phyloP scores from a whole-genome alignment of 2,329 filamentous ascomycete genomes.

The Colletotrichum viniferum region DNA sequence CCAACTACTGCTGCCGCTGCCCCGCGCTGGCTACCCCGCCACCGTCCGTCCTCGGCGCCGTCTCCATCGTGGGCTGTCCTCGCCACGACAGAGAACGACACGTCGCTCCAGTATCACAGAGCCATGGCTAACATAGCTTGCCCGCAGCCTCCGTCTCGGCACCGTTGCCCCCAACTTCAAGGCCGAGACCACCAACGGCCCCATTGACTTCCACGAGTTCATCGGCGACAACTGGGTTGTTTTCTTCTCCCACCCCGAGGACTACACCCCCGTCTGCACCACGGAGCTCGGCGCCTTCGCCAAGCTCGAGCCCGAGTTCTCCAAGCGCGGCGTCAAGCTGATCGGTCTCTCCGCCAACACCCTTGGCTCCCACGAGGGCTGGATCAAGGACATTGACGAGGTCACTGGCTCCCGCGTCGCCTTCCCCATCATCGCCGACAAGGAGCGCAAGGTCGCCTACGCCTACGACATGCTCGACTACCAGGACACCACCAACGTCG shows the following conservation, averaged over 20 bases:
- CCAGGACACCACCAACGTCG: constrained; percentile 82
- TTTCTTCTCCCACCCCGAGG: constrained; percentile 84
- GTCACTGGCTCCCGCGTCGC: constrained; percentile 71
- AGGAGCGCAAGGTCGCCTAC: constrained; percentile 76
- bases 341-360: constrained; percentile 91
- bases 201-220: constrained; percentile 84
- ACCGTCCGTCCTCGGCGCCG: not conserved
- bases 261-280: constrained; percentile 95
- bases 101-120: not conserved
- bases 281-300: constrained; percentile 94
- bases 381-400: constrained; percentile 90
- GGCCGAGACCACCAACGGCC: constrained; percentile 78
- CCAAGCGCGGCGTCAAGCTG: constrained; percentile 86
- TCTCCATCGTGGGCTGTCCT: not conserved
- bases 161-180: constrained; percentile 79
- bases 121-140: not conserved
- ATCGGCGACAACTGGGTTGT: constrained; percentile 81
- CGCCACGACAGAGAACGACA: not conserved
- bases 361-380: constrained; percentile 80
- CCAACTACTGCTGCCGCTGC: not conserved
- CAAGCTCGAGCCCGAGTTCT: constrained; percentile 87
- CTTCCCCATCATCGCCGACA: constrained; percentile 85
- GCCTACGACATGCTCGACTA: constrained; percentile 85
- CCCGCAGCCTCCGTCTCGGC: constrained; percentile 65
- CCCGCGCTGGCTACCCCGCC: not conserved